Conservation (phyloP, 2,329 filamentous ascomycete genomes). For the Clonostachys byssicola region DNA sequence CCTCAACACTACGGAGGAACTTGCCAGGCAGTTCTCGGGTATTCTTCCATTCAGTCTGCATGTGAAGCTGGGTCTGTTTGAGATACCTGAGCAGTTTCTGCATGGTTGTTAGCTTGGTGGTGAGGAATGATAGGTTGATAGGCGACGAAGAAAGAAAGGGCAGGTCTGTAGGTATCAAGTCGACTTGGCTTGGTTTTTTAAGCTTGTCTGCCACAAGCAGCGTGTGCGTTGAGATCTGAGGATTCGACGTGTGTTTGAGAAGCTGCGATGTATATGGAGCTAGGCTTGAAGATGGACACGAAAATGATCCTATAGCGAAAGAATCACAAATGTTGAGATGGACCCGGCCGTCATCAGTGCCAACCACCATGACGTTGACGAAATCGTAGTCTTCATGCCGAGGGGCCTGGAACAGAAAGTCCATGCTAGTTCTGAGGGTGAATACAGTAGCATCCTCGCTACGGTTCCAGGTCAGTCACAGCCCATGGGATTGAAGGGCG, state of each 20-base stretch:
- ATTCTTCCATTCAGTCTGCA: conserved; percentile 78
- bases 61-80: conserved; percentile 73
- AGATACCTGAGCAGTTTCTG: conserved; percentile 86
- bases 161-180: conserved; percentile 76
- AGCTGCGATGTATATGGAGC: conserved; percentile 24
- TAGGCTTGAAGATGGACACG: not conserved
- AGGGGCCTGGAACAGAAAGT: conserved; percentile 62
- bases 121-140: conserved; percentile 77
- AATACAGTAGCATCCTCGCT: conserved; percentile 59
- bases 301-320: conserved; percentile 71
- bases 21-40: conserved; percentile 72
- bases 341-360: conserved; percentile 65
- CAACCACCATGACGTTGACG: conserved; percentile 76
- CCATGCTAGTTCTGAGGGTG: conserved; percentile 64
- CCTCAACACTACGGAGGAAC: conserved; percentile 75
- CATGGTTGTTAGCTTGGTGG: conserved; percentile 81
- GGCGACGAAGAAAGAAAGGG: conserved; percentile 75
- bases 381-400: conserved; percentile 63
- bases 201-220: conserved; percentile 51
- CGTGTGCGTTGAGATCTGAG: conserved; percentile 70
- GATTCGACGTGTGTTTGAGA: conserved; percentile 65
- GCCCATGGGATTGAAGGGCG: not conserved
- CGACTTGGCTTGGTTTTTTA: conserved; percentile 22
- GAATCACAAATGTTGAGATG: conserved; percentile 84
- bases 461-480: not conserved